Evolutionary conservation across 495 filamentous ascomycete species (phyloP).

Genomic region (Xylaria cubensis): DNA sequence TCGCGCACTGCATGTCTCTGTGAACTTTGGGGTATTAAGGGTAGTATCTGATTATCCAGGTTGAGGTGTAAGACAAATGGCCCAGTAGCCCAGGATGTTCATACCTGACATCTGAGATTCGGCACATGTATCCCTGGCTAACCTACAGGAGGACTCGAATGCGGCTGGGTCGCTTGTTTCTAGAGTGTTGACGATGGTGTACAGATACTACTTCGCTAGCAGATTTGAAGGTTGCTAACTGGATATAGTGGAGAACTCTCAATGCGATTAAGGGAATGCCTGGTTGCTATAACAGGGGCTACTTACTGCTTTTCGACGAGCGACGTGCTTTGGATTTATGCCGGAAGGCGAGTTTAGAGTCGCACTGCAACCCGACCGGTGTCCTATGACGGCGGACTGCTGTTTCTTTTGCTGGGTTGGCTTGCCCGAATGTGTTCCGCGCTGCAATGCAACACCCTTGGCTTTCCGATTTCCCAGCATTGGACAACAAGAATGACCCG

Average conservation of each 20-base stretch:
- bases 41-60: neutral
- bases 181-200: constrained; percentile 16
- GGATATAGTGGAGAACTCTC: neutral
- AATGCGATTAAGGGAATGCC: constrained; percentile 5
- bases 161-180: constrained; percentile 15
- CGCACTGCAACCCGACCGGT: constrained; percentile 11
- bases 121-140: constrained; percentile 1
- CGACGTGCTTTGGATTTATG: constrained; percentile 18
- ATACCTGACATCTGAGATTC: neutral
- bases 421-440: constrained; percentile 11
- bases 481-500: constrained; percentile 20
- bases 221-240: constrained; percentile 7
- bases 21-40: neutral
- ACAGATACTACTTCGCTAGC: constrained; percentile 23
- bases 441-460: constrained; percentile 22
- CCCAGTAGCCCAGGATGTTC: neutral
- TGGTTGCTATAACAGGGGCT: constrained; percentile 14
- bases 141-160: neutral
- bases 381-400: constrained; percentile 22
- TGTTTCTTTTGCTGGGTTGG: constrained; percentile 16
- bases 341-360: constrained; percentile 23
- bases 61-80: constrained; percentile 13
- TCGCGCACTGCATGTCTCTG: neutral
- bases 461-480: constrained; percentile 18
- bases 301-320: constrained; percentile 10